Evolutionary conservation across 768 basidiomycete genomes (phyloP), one percentile per base, ranked within the genome.

Genomic region (Lyophyllum semitale): DNA sequence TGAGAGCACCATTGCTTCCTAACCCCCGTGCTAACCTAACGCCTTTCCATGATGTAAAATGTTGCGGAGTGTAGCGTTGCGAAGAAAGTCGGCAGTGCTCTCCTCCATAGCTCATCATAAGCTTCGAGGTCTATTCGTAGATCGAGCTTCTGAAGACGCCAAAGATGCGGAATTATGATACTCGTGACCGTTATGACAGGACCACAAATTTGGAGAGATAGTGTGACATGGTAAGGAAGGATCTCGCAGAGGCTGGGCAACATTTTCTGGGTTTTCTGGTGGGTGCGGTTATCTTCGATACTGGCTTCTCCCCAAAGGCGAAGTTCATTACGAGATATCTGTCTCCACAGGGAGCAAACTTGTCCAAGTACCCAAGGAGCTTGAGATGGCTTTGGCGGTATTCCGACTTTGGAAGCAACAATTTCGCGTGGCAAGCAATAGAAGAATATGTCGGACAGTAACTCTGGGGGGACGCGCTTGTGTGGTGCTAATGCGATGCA

Each of bases 361-460:
- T 40, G 38, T 7, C 38, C 38, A 17, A 40, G 13, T 20, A 40
- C 8, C 38, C 38, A 40, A 15, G 38, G 38, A 6, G 38, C 38
- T 6, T 40, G 6, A 5, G 38, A 20, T 5, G 6, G 5, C 8
- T 6, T 6, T 5, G 38, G 38, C 6, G 38, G 38, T 35, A 7
- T 46, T 8, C 25, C 15, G 30, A 40, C 0, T n/a, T 26, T 13
- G 37, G 27, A 20, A 11, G 27, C n/a, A 12, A 32, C n/a, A 20
- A 48, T 18, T 13, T 30, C 8, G 15, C 20, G 8, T 8, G 44
- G 27, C 7, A 58, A 37, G 29, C 57, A 58, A 13, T 40, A 12
- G 6, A 48, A 48, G 57, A 58, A 58, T 12, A 58, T 55, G 33
- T 58, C 42, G 4, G 49, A 45, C 17, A 58, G 53, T 9, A 55